Evolutionary conservation across 2,329 filamentous ascomycete genomes (phyloP).

Genomic region (Ophiocordyceps camponoti-saundersi): DNA sequence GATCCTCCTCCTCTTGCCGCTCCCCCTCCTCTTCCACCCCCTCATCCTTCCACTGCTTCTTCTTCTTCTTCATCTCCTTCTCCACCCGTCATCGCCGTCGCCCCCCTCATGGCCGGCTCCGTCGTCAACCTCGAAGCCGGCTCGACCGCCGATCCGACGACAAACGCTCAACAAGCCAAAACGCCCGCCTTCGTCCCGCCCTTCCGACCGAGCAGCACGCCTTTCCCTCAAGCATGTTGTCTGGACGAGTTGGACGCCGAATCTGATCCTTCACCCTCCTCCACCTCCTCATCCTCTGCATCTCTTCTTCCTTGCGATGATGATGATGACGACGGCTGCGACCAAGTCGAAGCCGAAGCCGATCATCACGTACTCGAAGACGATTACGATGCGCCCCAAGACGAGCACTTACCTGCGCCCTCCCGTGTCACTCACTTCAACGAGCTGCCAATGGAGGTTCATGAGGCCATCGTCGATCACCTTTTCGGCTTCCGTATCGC

Average conservation of each 20-base stretch:
- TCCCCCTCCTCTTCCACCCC: background rate
- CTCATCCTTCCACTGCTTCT: constrained; percentile 1
- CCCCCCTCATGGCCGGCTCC: constrained; percentile 18
- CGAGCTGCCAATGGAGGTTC: constrained; percentile 50
- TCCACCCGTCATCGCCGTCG: constrained; percentile 14
- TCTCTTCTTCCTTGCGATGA: constrained; percentile 7
- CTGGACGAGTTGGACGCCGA: constrained; percentile 9
- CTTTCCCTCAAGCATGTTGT: constrained; percentile 26
- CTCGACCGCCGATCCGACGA: constrained; percentile 12
- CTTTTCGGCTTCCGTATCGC: constrained; percentile 53
- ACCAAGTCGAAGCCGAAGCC: background rate
- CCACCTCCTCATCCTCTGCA: constrained; percentile 3
- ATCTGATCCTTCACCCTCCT: constrained; percentile 3
- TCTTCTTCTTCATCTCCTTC: constrained; percentile 1
- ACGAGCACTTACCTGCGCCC: constrained; percentile 4
- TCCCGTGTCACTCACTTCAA: constrained; percentile 20
- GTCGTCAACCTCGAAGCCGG: constrained; percentile 16
- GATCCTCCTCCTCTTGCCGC: no score
- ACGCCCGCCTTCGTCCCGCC: constrained; percentile 15
- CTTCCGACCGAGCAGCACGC: constrained; percentile 39
- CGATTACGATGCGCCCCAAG: background rate
- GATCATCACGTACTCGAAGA: background rate
- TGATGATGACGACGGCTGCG: background rate
- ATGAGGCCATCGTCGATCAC: constrained; percentile 55
- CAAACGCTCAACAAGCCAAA: constrained; percentile 31